Evolutionary conservation across 345 rosid genomes (phyloP).

Genomic region (Melastoma malabathricum): DNA sequence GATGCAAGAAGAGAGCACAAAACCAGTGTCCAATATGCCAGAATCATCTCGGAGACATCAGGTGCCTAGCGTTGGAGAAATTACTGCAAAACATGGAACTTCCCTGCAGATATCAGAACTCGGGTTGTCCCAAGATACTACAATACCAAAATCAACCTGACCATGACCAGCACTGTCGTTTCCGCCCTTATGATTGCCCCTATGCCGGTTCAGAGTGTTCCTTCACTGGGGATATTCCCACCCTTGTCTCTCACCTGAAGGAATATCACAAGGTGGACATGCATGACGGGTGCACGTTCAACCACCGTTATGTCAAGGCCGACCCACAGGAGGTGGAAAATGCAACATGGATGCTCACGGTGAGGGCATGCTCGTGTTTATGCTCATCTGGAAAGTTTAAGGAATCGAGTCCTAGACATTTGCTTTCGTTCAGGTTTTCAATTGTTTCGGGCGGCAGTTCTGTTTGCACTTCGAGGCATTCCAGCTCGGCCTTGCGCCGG

Average conservation of each 20-base stretch:
- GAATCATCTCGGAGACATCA: slow-evolving; percentile 51
- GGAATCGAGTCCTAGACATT: not conserved
- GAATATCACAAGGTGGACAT: slow-evolving; percentile 76
- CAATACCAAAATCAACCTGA: slow-evolving; percentile 50
- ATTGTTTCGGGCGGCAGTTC: slow-evolving; percentile 84
- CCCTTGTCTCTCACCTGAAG: slow-evolving; percentile 57
- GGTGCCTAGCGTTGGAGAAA: slow-evolving; percentile 59
- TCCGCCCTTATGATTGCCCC: slow-evolving; percentile 60
- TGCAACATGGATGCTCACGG: slow-evolving; percentile 75
- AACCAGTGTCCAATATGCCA: slow-evolving; percentile 46
- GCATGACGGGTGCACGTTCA: slow-evolving; percentile 72
- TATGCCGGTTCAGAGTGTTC: slow-evolving; percentile 70
- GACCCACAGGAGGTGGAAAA: slow-evolving; percentile 74
- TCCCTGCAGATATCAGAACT: slow-evolving; percentile 41
- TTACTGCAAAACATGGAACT: slow-evolving; percentile 48
- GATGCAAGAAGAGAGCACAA: slow-evolving; percentile 50
- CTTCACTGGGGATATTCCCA: slow-evolving; percentile 42
- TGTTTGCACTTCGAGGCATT: slow-evolving; percentile 94
- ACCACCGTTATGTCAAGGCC: slow-evolving; percentile 44
- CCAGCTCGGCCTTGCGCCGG: slow-evolving; percentile 69
- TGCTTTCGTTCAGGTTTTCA: slow-evolving; percentile 44
- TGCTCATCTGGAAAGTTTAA: not conserved
- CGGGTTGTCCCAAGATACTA: slow-evolving; percentile 46
- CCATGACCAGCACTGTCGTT: slow-evolving; percentile 46
- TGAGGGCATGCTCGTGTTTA: slow-evolving; percentile 10